Percentiles rank a stretch among this genome's conserved stretches.
Evolutionary conservation across 805 yeast species (phyloP).

Genomic region (Wickerhamomyces canadensis): DNA sequence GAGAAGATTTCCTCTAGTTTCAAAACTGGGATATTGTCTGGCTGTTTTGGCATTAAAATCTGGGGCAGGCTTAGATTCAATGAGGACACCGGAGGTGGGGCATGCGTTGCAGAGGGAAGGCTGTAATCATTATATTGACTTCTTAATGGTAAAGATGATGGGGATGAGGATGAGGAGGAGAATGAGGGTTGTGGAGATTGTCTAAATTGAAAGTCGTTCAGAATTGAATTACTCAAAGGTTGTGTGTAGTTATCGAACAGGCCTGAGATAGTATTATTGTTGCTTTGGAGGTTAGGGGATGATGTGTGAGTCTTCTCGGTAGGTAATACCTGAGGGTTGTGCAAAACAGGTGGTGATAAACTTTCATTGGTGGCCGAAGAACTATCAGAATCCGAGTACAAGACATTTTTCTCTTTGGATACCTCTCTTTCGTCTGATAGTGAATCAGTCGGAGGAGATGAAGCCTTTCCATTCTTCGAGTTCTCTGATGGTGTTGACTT

Average conservation of each 20-base stretch:
- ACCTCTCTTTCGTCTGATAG: background rate
- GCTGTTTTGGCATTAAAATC: constrained; percentile 20
- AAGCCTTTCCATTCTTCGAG: too few relatives aligned
- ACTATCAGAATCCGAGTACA: constrained; percentile 23
- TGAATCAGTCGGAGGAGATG: background rate
- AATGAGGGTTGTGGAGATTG: constrained; percentile 16
- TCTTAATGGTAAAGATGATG: constrained; percentile 10
- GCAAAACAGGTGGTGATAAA: constrained; percentile 23
- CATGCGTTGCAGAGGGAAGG: constrained; percentile 8
- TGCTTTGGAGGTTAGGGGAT: background rate
- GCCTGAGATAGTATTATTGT: background rate
- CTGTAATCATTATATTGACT: constrained; percentile 9
- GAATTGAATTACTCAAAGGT: constrained; percentile 14
- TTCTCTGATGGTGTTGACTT: too few relatives aligned
- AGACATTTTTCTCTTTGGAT: constrained; percentile 16
- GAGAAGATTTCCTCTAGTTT: constrained; percentile 30
- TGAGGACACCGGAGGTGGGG: constrained; percentile 15
- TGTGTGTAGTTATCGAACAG: constrained; percentile 2
- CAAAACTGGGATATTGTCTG: constrained; percentile 21
- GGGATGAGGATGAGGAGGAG: constrained; percentile 6
- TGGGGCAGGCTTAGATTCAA: constrained; percentile 21
- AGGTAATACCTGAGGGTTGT: constrained; percentile 22
- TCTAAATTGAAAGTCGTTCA: constrained; percentile 18
- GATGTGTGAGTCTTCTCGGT: constrained; percentile 13
- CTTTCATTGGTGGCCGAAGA: constrained; percentile 19